Conservation (phyloP, 495 filamentous ascomycete genomes). For the Neurospora terricola region DNA sequence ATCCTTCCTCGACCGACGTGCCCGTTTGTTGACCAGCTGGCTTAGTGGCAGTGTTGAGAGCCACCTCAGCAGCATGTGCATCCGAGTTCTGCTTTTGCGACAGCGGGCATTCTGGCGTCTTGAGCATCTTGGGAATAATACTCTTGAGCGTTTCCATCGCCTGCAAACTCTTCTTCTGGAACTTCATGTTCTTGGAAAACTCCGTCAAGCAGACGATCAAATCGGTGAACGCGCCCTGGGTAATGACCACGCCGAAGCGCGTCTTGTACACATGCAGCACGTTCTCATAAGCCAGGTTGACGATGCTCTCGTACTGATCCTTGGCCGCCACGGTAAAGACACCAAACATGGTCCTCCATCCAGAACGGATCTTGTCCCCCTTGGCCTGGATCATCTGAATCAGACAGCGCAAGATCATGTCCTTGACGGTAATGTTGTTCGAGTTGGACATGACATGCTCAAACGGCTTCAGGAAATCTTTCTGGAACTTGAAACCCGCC, state of each 20-base stretch:
- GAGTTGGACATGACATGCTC: conserved; percentile 95
- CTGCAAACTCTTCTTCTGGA: conserved; percentile 95
- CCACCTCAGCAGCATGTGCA: neutral
- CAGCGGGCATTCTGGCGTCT: conserved; percentile 90
- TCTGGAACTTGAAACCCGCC: conserved; percentile 98
- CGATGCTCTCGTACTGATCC: conserved; percentile 89
- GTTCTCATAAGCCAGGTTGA: conserved; percentile 93
- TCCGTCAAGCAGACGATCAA: conserved; percentile 92
- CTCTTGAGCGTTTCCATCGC: conserved; percentile 92
- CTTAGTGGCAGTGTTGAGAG: conserved; percentile 7
- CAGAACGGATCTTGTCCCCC: conserved; percentile 91
- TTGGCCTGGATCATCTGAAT: conserved; percentile 98
- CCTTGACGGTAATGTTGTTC: conserved; percentile 80
- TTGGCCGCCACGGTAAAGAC: conserved; percentile 93
- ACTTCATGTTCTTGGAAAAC: conserved; percentile 95
- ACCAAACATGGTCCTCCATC: conserved; percentile 99
- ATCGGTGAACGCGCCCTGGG: conserved; percentile 93
- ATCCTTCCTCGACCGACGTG: conserved; percentile 86
- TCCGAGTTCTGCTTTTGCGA: conserved; percentile 42
- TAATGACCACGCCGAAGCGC: conserved; percentile 92
- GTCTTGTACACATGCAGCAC: conserved; percentile 96
- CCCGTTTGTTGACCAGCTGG: conserved; percentile 35
- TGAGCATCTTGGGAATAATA: conserved; percentile 86
- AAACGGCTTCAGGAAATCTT: conserved; percentile 97
- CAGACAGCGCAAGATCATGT: conserved; percentile 94